phyloP scores from a whole-genome alignment of 495 filamentous ascomycete genomes.

The Polyplosphaeria fusca region DNA sequence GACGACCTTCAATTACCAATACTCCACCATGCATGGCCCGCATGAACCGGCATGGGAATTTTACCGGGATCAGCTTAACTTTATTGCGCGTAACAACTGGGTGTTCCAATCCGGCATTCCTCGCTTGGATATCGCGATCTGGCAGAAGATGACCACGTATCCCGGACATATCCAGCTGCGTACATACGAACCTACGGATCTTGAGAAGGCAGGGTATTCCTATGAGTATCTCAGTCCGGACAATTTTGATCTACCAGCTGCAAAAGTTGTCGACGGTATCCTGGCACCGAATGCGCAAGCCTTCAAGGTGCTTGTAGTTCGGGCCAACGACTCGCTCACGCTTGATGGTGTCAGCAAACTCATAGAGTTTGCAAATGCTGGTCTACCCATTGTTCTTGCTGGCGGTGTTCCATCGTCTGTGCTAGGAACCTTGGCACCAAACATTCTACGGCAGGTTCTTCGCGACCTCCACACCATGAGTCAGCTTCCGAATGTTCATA shows the following conservation, averaged over 20 bases:
- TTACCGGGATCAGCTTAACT: slow-evolving; percentile 12
- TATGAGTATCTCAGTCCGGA: slow-evolving; percentile 20
- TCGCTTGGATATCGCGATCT: slow-evolving; percentile 10
- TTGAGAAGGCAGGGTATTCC: slow-evolving; percentile 12
- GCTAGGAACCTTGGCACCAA: slow-evolving; percentile 1
- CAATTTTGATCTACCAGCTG: slow-evolving; percentile 14
- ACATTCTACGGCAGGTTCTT: background rate
- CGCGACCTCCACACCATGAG: slow-evolving; percentile 1
- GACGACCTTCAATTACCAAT: slow-evolving; percentile 20
- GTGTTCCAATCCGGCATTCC: slow-evolving; percentile 14
- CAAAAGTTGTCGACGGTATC: slow-evolving; percentile 6
- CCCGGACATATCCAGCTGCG: slow-evolving; percentile 11
- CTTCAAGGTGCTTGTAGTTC: slow-evolving; percentile 10
- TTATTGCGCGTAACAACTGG: slow-evolving; percentile 19
- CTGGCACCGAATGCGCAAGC: slow-evolving; percentile 17
- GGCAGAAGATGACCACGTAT: slow-evolving; percentile 16
- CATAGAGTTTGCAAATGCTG: slow-evolving; percentile 15
- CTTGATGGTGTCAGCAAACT: slow-evolving; percentile 14
- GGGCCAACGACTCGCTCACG: slow-evolving; percentile 13
- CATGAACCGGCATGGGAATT: slow-evolving; percentile 18
- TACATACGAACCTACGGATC: slow-evolving; percentile 14
- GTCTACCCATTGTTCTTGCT: slow-evolving; percentile 10
- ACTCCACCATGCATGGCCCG: slow-evolving; percentile 11
- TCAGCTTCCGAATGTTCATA: slow-evolving; percentile 3
- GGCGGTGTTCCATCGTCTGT: slow-evolving; percentile 10